Base-by-base conservation (phyloP, 192 early-diverging fungal species). In the Backusella tarrabulga region DNA sequence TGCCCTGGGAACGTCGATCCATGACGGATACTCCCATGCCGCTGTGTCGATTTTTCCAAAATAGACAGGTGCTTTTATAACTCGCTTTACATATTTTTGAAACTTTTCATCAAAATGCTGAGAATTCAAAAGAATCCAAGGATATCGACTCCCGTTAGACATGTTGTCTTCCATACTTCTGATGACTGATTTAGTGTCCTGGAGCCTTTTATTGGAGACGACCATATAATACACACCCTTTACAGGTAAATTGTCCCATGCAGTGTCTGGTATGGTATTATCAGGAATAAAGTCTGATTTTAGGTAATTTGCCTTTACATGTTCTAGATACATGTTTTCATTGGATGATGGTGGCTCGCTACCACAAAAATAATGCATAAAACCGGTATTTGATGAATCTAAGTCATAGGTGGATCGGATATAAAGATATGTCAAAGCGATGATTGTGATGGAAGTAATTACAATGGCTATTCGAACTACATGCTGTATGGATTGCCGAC, bases 21-120 rank as follows among this genome's bases (percentile, higher is more conserved):
- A 93, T 15, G 73, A 75, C 1, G 96, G 95, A 54, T 91, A 89
- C 44, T 87, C 88, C 96, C 96, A 97, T 72, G 89, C 87, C 66
- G 90, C 83, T 54, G 92, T 88, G 7, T 78, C 54, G 2, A 90
- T 76, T 23, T 63, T 50, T 1, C 90, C 88, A 81, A 74, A 81
- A 52, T 38, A 74, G 3, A 76, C 71, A 21, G 71, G 38, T 32
- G 50, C 75, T 34, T 44, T 71, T 12, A 72, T 67, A 4, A 81
- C 17, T 19, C 69, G 52, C 19, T 32, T 66, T 12, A 72, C 74
- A 35, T 52, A 77, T 17, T 68, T 52, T 50, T 77, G 87, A 72
- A 94, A 93, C 35, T 90, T 81, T 6, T 88, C 83, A 6, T 88
- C 83, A 72, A 93, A 93, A 15, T 85, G 82, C 40, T 83, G 88